Conservation (phyloP, 2,329 filamentous ascomycete genomes). For the Amphichorda felina region DNA sequence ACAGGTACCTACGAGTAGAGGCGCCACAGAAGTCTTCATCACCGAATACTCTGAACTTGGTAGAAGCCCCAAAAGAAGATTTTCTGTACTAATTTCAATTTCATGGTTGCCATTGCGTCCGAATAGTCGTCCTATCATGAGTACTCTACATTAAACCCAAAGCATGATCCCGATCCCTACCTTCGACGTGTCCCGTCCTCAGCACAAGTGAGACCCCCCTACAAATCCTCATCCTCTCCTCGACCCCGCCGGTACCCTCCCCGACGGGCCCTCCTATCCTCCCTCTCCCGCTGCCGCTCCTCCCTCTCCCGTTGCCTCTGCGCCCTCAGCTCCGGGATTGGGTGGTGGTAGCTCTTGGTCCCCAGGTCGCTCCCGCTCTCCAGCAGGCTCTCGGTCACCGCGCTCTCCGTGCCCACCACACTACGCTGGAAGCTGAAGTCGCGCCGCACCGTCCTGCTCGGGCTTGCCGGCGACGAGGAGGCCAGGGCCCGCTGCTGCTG, state of each 20-base stretch:
- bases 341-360: conserved; percentile 45
- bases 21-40: too few species aligned
- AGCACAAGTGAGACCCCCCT: too few species aligned
- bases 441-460: conserved; percentile 28
- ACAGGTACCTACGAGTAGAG: too few species aligned
- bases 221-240: conserved; percentile 15
- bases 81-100: too few species aligned
- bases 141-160: too few species aligned
- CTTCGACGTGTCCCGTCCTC: too few species aligned
- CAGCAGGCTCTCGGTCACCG: conserved; percentile 13
- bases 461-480: background rate
- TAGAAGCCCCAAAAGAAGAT: too few species aligned
- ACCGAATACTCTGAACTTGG: too few species aligned
- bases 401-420: conserved; percentile 23
- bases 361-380: conserved; percentile 31
- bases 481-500: background rate
- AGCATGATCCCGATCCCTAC: too few species aligned
- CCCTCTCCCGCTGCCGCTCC: conserved; percentile 17
- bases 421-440: conserved; percentile 43
- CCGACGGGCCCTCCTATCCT: conserved; percentile 20
- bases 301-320: conserved; percentile 15
- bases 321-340: conserved; percentile 38
- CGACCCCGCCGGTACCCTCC: conserved; percentile 21
- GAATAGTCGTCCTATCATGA: too few species aligned
- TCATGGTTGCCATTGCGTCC: too few species aligned